Evolutionary conservation across 306 rosid genomes (phyloP).

Genomic region (Trifolium subterraneum): DNA sequence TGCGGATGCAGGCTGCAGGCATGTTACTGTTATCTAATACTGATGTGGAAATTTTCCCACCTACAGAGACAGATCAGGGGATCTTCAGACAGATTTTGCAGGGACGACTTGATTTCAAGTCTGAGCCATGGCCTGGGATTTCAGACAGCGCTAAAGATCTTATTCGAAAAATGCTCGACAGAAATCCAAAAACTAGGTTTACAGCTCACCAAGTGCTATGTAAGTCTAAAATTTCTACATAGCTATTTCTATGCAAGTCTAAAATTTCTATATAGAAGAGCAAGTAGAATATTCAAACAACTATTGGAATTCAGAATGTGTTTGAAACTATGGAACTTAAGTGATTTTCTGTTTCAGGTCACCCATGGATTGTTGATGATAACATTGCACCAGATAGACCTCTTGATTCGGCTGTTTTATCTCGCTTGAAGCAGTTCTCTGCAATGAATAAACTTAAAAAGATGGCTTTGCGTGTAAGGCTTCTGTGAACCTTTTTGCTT

Average conservation of each 20-base stretch:
- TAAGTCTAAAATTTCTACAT: conserved; percentile 36
- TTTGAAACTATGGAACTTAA: conserved; percentile 10
- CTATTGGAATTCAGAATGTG: not conserved
- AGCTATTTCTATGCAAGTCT: conserved; percentile 53
- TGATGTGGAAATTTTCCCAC: conserved; percentile 8
- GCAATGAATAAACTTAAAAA: conserved; percentile 72
- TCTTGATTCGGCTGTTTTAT: conserved; percentile 66
- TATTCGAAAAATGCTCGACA: conserved; percentile 61
- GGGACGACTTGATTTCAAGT: conserved; percentile 57
- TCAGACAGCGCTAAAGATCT: conserved; percentile 68
- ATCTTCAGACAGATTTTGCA: conserved; percentile 57
- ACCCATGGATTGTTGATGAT: conserved; percentile 68
- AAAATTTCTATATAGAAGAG: conserved; percentile 1
- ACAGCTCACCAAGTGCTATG: conserved; percentile 59
- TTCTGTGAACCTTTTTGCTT: conserved; percentile 23
- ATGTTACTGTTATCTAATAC: conserved; percentile 34
- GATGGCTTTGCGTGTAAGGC: conserved; percentile 70
- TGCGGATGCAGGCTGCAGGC: conserved; percentile 16
- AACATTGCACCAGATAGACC: conserved; percentile 64
- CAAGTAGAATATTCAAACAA: conserved; percentile 14
- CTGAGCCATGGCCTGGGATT: conserved; percentile 69
- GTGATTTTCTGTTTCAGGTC: conserved; percentile 53
- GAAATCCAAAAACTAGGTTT: conserved; percentile 55
- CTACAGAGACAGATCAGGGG: conserved; percentile 60
- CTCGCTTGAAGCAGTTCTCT: conserved; percentile 66